phyloP scores from a whole-genome alignment of 208 protist species.

The Lotmaria passim region DNA sequence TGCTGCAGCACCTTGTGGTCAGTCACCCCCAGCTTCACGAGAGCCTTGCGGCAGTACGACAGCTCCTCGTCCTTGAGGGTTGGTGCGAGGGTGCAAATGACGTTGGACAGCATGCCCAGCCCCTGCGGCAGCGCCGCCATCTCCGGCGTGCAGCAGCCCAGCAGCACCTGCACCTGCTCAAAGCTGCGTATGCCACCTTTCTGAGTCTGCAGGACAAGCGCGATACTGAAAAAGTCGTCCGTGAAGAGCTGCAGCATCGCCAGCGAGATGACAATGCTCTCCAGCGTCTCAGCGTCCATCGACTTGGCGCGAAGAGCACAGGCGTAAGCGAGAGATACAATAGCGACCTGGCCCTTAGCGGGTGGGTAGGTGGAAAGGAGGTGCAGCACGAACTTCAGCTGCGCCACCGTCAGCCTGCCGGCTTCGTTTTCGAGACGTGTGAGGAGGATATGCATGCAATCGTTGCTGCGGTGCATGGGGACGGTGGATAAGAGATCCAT shows the following conservation, averaged over 20 bases:
- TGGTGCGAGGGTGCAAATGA: constrained; percentile 54
- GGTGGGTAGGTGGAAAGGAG: constrained; percentile 85
- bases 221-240: constrained; percentile 81
- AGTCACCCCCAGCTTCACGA: constrained; percentile 32
- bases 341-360: constrained; percentile 61
- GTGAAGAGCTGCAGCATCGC: constrained; percentile 68
- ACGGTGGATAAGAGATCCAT: constrained; percentile 81
- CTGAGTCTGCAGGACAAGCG: constrained; percentile 43
- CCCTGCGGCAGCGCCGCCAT: constrained; percentile 42
- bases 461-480: constrained; percentile 46
- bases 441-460: constrained; percentile 65
- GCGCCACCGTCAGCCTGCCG: constrained; percentile 62
- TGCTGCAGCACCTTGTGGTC: constrained; percentile 21
- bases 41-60: constrained; percentile 37
- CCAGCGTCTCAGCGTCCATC: constrained; percentile 62
- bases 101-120: constrained; percentile 47
- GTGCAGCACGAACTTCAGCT: constrained; percentile 59
- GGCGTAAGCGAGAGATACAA: constrained; percentile 77
- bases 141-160: constrained; percentile 46
- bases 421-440: constrained; percentile 62
- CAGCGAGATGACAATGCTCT: constrained; percentile 66
- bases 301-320: constrained; percentile 54
- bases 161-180: constrained; percentile 36
- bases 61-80: constrained; percentile 69
- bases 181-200: constrained; percentile 77